Evolutionary conservation across 179 eudicot species (phyloP).

Genomic region (Silene coronaria): DNA sequence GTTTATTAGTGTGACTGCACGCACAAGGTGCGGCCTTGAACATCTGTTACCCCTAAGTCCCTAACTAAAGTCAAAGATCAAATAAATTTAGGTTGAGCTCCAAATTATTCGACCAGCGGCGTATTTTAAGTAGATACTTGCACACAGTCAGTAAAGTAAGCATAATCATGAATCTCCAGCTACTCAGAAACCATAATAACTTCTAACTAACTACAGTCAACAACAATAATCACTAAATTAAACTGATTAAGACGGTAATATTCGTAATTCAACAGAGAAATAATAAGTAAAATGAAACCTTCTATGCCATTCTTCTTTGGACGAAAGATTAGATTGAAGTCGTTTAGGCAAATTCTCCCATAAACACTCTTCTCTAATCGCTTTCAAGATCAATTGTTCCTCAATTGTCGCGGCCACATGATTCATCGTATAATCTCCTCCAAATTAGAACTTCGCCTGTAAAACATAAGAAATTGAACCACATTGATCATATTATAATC

Average conservation of each 20-base stretch:
- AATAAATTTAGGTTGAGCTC: background rate
- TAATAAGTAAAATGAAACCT: slow-evolving; percentile 35
- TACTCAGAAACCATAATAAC: background rate
- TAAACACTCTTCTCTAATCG: slow-evolving; percentile 69
- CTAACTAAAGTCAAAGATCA: background rate
- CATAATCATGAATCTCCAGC: background rate
- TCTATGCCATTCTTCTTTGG: slow-evolving; percentile 95
- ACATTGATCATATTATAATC: background rate
- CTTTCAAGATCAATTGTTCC: slow-evolving; percentile 78
- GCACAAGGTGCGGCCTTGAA: background rate
- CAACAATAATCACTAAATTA: slow-evolving; percentile 5
- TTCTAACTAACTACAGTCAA: background rate
- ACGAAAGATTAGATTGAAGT: slow-evolving; percentile 62
- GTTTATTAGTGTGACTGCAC: background rate
- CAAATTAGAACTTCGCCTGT: slow-evolving; percentile 6
- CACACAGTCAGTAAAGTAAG: background rate
- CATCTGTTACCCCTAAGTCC: background rate
- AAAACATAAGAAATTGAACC: background rate
- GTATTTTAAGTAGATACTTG: background rate
- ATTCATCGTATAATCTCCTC: slow-evolving; percentile 39
- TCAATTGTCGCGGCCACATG: slow-evolving; percentile 61
- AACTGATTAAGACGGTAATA: background rate
- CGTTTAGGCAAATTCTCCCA: slow-evolving; percentile 93
- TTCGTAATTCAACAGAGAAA: background rate
- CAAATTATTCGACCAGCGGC: background rate